Conservation (phyloP, 495 filamentous ascomycete genomes). For the Xylaria castorea region DNA sequence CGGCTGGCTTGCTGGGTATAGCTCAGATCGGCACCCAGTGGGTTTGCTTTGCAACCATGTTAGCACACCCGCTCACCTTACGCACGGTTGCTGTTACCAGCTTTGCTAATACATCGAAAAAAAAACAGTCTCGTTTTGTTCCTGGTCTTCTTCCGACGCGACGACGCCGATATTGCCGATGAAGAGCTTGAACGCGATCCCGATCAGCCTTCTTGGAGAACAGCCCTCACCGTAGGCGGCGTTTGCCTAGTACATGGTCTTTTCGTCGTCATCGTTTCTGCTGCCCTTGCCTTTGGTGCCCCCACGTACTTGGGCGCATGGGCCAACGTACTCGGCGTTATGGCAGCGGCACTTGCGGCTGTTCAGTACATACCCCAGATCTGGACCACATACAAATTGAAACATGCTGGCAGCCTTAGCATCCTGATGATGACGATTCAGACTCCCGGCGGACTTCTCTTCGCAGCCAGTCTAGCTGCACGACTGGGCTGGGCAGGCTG, state of each 20-base stretch:
- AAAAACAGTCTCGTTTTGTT: conserved; percentile 78
- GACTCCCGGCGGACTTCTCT: conserved; percentile 88
- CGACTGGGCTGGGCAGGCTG: conserved; percentile 83
- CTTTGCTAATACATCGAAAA: conserved; percentile 7
- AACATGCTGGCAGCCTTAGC: conserved; percentile 85
- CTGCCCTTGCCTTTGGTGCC: conserved; percentile 63
- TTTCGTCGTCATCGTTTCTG: conserved; percentile 67
- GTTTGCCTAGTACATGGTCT: conserved; percentile 75
- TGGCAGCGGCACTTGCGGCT: conserved; percentile 76
- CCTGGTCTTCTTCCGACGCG: conserved; percentile 79
- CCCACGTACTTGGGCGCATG: conserved; percentile 69
- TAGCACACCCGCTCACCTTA: conserved; percentile 38
- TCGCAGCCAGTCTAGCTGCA: conserved; percentile 81
- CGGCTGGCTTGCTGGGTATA: conserved; percentile 83
- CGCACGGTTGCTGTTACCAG: neutral
- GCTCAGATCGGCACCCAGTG: conserved; percentile 90
- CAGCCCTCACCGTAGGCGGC: conserved; percentile 73
- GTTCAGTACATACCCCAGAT: conserved; percentile 97
- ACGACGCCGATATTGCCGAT: conserved; percentile 59
- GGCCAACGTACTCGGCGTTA: conserved; percentile 84
- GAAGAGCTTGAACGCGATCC: conserved; percentile 45
- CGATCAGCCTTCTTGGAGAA: conserved; percentile 68
- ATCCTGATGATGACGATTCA: conserved; percentile 99
- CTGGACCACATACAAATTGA: conserved; percentile 82
- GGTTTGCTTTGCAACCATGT: conserved; percentile 92